Conservation (phyloP, 2,329 filamentous ascomycete species). For the Parafenestella ontariensis region DNA sequence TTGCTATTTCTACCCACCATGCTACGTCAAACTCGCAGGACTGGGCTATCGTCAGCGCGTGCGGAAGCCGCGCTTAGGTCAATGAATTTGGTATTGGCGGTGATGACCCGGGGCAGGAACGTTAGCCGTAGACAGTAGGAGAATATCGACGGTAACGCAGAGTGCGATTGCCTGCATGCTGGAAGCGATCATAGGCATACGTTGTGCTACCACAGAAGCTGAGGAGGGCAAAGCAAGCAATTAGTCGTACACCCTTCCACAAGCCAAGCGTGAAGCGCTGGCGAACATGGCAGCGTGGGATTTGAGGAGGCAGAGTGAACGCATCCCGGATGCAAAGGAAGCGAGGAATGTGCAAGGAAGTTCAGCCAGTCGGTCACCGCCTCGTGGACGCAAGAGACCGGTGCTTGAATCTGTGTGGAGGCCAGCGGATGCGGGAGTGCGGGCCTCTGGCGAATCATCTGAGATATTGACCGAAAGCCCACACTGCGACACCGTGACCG, state of each 20-base stretch:
- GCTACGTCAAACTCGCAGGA: constrained; percentile 37
- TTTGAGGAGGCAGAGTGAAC: constrained; percentile 16
- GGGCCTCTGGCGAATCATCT: constrained; percentile 22
- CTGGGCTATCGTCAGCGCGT: constrained; percentile 30
- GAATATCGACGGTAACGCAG: constrained; percentile 36
- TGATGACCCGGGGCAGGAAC: constrained; percentile 26
- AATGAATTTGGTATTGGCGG: constrained; percentile 45
- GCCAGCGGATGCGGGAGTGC: constrained; percentile 19
- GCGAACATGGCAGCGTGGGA: constrained; percentile 34
- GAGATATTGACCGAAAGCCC: constrained; percentile 13
- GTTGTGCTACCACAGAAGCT: constrained; percentile 43
- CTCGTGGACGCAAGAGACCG: constrained; percentile 27
- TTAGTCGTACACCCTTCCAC: constrained; percentile 23
- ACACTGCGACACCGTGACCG: constrained; percentile 11
- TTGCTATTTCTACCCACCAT: constrained; percentile 49
- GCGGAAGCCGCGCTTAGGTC: constrained; percentile 36
- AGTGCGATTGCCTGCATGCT: constrained; percentile 48
- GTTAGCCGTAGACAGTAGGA: constrained; percentile 24
- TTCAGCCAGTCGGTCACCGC: constrained; percentile 39
- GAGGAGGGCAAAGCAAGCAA: constrained; percentile 35
- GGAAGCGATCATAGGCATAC: constrained; percentile 37
- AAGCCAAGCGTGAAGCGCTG: constrained; percentile 10
- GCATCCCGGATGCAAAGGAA: constrained; percentile 12
- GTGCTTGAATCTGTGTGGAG: constrained; percentile 20
- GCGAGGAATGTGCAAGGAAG: constrained; percentile 16